Base-by-base conservation (phyloP, 2,329 filamentous ascomycete genomes). In the Knufia petricola region DNA sequence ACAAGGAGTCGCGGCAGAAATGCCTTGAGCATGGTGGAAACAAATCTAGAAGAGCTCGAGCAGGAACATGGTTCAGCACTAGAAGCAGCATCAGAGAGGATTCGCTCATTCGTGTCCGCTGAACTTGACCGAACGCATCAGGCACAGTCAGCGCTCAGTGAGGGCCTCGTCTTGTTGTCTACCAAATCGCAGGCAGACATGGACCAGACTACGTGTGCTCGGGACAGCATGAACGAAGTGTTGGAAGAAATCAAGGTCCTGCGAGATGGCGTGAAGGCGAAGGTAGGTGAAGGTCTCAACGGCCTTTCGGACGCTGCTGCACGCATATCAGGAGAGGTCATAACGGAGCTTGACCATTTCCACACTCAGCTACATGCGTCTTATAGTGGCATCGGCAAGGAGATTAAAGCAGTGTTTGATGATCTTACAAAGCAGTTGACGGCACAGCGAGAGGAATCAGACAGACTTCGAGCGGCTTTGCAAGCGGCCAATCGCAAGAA, bases 171-270 rank as follows among this genome's bases (percentile, higher is more conserved):
- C 6, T 74, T 75, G 0, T 87, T 95, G 58, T 74, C 79, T 32
- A 71, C 75, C 15, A 85, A 84, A 0, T 81, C 83, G 63, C 71
- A 73, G 44, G 78, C 84, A 56, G 75, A 94, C 13, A 75, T 84
- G 47, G 53, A 50, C 15, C 66, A 69, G 50, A 67, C 63, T 1
- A 59, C 58, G 3, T 57, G 59, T 53, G 84, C 87, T 2, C 86
- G 84, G 59, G 81, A 89, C 41, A 84, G 89, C 49, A 88, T 95
- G 85, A 89, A 95, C 59, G 73, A 78, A n/a, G 83, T 95, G 1
- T 74, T 98, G 8, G 86, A 92, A 59, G 90, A 94, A 63, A 95
- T 96, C 63, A 89, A 89, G 63, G 80, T 78, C n/a, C 74, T 96
- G 20, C 80, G 90, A 19, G 85, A 95, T 63, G 82, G 86, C 46